Evolutionary conservation across 306 rosid species (phyloP).

Genomic region (Canavalia ensiformis): DNA sequence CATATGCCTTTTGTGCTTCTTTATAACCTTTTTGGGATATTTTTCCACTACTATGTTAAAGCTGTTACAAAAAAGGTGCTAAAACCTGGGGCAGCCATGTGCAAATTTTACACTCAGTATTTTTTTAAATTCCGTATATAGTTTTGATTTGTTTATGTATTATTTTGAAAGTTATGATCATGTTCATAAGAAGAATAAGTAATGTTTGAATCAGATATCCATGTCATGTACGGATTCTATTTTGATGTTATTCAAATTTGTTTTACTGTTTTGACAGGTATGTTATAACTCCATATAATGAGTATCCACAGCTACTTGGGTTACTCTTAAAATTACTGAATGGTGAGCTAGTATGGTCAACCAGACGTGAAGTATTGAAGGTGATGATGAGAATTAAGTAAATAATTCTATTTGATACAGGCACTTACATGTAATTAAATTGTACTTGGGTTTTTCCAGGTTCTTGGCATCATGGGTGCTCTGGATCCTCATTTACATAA

Average conservation of each 20-base stretch:
- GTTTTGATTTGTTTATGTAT: conserved; percentile 18
- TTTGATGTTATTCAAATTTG: conserved; percentile 27
- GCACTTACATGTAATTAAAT: conserved; percentile 4
- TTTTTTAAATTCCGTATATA: conserved; percentile 1
- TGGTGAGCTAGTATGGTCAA: conserved; percentile 98
- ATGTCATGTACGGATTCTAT: conserved; percentile 21
- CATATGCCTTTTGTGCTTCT: conserved; percentile 31
- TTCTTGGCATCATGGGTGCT: conserved; percentile 99
- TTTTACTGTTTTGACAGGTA: conserved; percentile 63
- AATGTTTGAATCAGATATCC: conserved; percentile 39
- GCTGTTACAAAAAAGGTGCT: not conserved
- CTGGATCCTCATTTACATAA: conserved; percentile 96
- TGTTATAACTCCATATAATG: conserved; percentile 96
- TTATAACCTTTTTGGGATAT: conserved; percentile 11
- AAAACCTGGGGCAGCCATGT: conserved; percentile 28
- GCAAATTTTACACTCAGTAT: conserved; percentile 26
- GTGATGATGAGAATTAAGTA: conserved; percentile 55
- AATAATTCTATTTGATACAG: conserved; percentile 35
- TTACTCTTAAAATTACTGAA: conserved; percentile 88
- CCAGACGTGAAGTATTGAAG: conserved; percentile 97
- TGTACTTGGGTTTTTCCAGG: conserved; percentile 62
- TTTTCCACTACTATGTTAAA: conserved; percentile 25
- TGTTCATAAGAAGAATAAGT: conserved; percentile 13
- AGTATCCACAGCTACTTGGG: conserved; percentile 88
- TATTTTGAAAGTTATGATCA: conserved; percentile 28